Conservation (phyloP, 768 basidiomycete species). For the Trametes villosa region DNA sequence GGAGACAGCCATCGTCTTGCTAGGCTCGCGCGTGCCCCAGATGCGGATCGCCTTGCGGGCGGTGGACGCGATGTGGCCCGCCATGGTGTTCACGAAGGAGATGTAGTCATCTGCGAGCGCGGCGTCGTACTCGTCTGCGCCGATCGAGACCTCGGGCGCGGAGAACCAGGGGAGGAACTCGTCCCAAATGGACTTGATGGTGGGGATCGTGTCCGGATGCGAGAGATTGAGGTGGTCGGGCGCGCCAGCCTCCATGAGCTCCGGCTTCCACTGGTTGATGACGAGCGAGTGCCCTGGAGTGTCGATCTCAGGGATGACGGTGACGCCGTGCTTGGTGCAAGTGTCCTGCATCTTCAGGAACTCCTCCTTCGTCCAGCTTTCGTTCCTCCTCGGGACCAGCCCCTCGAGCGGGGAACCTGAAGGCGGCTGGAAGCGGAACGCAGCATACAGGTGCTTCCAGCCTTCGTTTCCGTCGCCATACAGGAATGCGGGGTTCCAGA, state of each 20-base stretch:
- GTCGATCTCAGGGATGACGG: conserved; percentile 49
- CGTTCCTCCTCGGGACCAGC: conserved; percentile 44
- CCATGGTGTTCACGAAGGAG: conserved; percentile 49
- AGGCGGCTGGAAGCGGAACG: conserved; percentile 46
- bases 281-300: conserved; percentile 48
- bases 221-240: conserved; percentile 48
- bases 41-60: conserved; percentile 44
- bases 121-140: conserved; percentile 49
- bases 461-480: conserved; percentile 36
- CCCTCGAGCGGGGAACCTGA: conserved; percentile 37
- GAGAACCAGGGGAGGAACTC: conserved; percentile 42
- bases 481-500: conserved; percentile 47
- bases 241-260: conserved; percentile 42
- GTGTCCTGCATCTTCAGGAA: conserved; percentile 42
- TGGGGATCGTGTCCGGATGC: conserved; percentile 48
- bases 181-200: conserved; percentile 48
- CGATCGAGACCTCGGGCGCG: conserved; percentile 49
- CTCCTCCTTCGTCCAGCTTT: conserved; percentile 42
- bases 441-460: conserved; percentile 47
- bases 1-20: conserved; percentile 39
- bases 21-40: conserved; percentile 51
- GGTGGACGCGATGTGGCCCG: conserved; percentile 37
- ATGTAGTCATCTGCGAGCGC: conserved; percentile 47
- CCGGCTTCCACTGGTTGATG: conserved; percentile 50
- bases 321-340: conserved; percentile 43